Base-by-base conservation (phyloP, 192 early-diverging fungal genomes). In the Backusella tarrabulga region DNA sequence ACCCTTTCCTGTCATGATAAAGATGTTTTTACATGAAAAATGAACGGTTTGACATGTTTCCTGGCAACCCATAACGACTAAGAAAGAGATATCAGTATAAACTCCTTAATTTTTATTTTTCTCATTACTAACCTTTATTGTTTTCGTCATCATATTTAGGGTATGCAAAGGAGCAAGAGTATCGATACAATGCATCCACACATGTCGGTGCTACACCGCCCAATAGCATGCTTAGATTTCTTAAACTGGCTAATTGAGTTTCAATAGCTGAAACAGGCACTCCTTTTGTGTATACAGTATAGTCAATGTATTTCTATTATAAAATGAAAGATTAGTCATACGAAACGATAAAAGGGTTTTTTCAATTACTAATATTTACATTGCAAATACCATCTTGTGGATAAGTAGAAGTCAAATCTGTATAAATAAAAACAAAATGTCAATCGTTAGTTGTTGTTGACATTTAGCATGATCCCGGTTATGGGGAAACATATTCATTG, bases 131-230 rank as follows among this genome's bases (percentile, higher is more conserved):
- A 40, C 68, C 56, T 63, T 63, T 12, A 63, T 63, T 63, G 8
- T 63, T 63, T 70, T 70, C 68, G 11, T 63, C 23, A 70, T 70
- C 68, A 41, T 77, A 71, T 32, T 71, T 75, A 4, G 84, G 84
- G 38, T 76, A 85, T 15, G 74, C 76, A 17, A 77, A 36, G 4
- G 81, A 83, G 52, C 84, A 85, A 54, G 73, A 42, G 40, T 78
- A 76, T 35, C 75, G 41, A 44, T 80, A 68, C 15, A 80, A 74
- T 29, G 81, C 77, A n/a, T 80, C 71, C 17, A 63, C 72, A 17
- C 84, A 85, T 0, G 34, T 67, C 15, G 42, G 63, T 7, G 70
- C 56, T 8, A 83, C 40, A 34, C 74, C 50, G 0, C 26, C 6
- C 26, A 76, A 70, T 36, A 23, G 2, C 17, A 38, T 34, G 68